These are phyloP conservation scores for Lathyrus oleraceus DNA, from an alignment of 306 rosid species.

Conservation along the genomic window DNA sequence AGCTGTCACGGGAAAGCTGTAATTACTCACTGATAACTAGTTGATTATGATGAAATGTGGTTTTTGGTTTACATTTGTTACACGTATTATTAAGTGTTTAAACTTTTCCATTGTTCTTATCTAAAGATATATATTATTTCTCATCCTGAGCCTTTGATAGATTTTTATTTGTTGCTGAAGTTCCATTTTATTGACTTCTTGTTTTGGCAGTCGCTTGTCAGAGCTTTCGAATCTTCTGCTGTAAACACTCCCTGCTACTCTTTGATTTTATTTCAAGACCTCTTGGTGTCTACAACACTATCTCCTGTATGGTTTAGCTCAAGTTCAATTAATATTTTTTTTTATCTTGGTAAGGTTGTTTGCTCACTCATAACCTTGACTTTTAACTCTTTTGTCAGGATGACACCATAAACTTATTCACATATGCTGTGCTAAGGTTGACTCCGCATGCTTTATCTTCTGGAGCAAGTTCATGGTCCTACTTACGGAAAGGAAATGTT, in stretches of 20 bases:
- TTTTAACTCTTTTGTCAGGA: constrained; percentile 56
- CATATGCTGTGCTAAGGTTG: constrained; percentile 93
- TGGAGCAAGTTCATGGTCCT: constrained; percentile 91
- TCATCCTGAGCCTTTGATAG: constrained; percentile 1
- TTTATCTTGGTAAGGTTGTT: constrained; percentile 26
- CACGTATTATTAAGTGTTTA: constrained; percentile 9
- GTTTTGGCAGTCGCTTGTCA: constrained; percentile 84
- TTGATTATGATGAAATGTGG: not conserved
- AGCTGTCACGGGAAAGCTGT: not conserved
- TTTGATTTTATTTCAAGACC: constrained; percentile 83
- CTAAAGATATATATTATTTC: not conserved
- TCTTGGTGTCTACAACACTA: constrained; percentile 92
- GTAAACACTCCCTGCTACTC: constrained; percentile 82
- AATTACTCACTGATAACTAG: not conserved
- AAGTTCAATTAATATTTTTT: constrained; percentile 16
- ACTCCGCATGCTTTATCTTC: constrained; percentile 80
- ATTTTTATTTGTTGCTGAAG: constrained; percentile 19
- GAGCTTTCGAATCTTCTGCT: constrained; percentile 72
- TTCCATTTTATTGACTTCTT: constrained; percentile 35
- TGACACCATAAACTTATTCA: constrained; percentile 83
- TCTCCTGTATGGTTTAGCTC: constrained; percentile 79
- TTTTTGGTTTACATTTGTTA: constrained; percentile 2
- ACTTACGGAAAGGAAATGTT: constrained; percentile 73
- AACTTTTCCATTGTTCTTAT: not conserved
- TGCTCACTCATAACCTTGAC: constrained; percentile 30